These are phyloP conservation scores for Cercospora janseana DNA, from an alignment of 2,329 filamentous ascomycete genomes.

Conservation along the genomic window DNA sequence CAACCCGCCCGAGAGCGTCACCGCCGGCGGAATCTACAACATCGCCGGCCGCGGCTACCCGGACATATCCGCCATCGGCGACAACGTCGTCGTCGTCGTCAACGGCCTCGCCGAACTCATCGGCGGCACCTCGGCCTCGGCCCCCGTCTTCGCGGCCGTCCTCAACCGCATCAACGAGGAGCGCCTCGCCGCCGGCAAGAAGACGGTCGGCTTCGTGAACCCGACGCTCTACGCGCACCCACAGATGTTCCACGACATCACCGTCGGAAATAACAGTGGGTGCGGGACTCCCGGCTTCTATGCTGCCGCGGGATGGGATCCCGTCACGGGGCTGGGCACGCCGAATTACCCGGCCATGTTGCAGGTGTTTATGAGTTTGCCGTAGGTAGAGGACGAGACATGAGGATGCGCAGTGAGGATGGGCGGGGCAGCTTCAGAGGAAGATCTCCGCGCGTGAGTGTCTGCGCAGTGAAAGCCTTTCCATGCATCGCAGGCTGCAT, in stretches of 20 bases:
- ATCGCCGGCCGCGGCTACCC: slow-evolving; percentile 44
- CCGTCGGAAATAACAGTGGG: slow-evolving; percentile 39
- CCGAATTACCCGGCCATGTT: no score
- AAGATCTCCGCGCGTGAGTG: no score
- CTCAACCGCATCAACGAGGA: slow-evolving; percentile 28
- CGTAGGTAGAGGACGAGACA: no score
- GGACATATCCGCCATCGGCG: slow-evolving; percentile 55
- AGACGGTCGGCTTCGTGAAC: slow-evolving; percentile 58
- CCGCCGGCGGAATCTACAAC: slow-evolving; percentile 53
- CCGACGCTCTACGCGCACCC: slow-evolving; percentile 56
- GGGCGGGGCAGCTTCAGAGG: no score
- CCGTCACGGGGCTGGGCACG: slow-evolving; percentile 22
- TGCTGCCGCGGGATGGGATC: slow-evolving; percentile 37
- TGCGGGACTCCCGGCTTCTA: no score
- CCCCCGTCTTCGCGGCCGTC: slow-evolving; percentile 56
- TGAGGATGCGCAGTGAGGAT: no score
- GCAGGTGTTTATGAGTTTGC: no score
- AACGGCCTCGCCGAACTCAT: slow-evolving; percentile 46
- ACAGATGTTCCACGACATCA: slow-evolving; percentile 51
- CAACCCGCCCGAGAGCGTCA: slow-evolving; percentile 49
- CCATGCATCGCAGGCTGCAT: no score
- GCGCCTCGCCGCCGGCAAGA: slow-evolving; percentile 42
- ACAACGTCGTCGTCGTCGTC: slow-evolving; percentile 47
- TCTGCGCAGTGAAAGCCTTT: no score
- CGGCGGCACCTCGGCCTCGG: slow-evolving; percentile 54